These are phyloP conservation scores for Phlyctochytrium arcticum DNA, from an alignment of 192 early-diverging fungal species.

Conservation along the genomic window DNA sequence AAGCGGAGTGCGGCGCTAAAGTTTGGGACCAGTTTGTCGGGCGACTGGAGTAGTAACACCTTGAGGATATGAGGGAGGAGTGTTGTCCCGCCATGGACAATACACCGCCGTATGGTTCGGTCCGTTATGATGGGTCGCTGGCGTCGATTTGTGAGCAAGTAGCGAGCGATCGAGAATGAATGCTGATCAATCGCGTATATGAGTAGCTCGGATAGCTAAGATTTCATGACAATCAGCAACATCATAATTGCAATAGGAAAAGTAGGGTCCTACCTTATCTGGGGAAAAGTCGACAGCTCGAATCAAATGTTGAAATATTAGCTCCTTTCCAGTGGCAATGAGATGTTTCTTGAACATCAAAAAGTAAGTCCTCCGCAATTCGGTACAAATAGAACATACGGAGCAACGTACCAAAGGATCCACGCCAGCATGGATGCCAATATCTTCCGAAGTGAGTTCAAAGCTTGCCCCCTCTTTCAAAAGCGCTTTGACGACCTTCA, in stretches of 20 bases:
- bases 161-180: neutral
- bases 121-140: neutral
- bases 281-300: neutral
- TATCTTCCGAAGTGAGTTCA: neutral
- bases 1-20: neutral
- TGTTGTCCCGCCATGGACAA: neutral
- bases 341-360: neutral
- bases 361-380: neutral
- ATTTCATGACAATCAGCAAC: too few relatives aligned
- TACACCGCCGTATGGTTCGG: neutral
- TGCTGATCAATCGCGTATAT: neutral
- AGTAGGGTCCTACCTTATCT: slow-evolving; percentile 7
- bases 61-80: neutral
- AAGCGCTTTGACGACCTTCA: slow-evolving; percentile 4
- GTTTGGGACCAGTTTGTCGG: neutral
- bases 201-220: neutral
- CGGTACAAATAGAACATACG: neutral
- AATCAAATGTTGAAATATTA: slow-evolving; percentile 1
- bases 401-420: slow-evolving; percentile 7
- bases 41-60: neutral
- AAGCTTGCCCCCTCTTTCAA: slow-evolving; percentile 10
- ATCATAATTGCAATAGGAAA: too few relatives aligned
- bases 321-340: neutral
- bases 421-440: neutral
- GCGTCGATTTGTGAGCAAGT: neutral